Evolutionary conservation across 257 asterid genomes (phyloP).

Genomic region (Solanum habrochaites): DNA sequence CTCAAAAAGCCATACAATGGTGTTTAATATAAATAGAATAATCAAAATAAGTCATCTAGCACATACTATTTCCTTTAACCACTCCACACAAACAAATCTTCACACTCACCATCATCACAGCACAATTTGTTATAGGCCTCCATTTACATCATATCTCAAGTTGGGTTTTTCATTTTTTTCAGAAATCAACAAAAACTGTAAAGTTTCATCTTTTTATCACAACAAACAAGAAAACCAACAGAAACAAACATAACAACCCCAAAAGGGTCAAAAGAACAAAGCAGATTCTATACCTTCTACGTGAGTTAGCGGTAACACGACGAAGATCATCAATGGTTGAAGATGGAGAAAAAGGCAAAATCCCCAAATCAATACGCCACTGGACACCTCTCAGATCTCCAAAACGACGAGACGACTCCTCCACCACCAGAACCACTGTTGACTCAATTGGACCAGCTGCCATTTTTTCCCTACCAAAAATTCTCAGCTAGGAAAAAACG

Average conservation of each 20-base stretch:
- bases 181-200: not conserved
- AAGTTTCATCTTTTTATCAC: not conserved
- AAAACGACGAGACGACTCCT: constrained; percentile 12
- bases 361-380: constrained; percentile 96
- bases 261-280: not conserved
- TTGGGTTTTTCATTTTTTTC: not conserved
- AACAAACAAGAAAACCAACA: not conserved
- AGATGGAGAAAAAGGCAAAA: constrained; percentile 61
- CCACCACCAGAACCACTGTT: not conserved
- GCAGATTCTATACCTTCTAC: constrained; percentile 55
- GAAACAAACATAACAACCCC: not conserved
- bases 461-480: not conserved
- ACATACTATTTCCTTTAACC: not conserved
- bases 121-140: not conserved
- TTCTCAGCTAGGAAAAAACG: not conserved
- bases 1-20: not conserved
- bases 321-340: constrained; percentile 77
- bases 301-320: constrained; percentile 74
- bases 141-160: not conserved
- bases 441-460: not conserved
- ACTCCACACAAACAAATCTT: not conserved
- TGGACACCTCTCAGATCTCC: constrained; percentile 71
- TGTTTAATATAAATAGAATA: not conserved
- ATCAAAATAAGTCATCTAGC: not conserved
- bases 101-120: not conserved